phyloP scores from a whole-genome alignment of 495 filamentous ascomycete genomes.

The Aspergillus steynii region DNA sequence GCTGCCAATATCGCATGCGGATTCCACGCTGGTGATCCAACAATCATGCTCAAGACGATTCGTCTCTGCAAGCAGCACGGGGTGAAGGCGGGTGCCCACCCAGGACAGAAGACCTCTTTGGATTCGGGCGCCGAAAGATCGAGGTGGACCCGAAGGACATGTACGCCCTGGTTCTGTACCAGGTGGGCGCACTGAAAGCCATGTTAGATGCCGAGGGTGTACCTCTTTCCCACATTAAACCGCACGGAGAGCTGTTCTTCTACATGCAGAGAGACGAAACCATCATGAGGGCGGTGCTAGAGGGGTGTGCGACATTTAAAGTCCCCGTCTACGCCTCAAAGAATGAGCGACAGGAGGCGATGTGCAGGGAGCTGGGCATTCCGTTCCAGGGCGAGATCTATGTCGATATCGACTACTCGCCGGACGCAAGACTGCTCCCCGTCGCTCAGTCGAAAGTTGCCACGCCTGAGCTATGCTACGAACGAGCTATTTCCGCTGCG shows the following conservation, averaged over 20 bases:
- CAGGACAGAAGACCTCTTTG: conserved; percentile 1
- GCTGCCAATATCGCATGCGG: conserved; percentile 9
- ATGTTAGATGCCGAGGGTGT: conserved; percentile 1
- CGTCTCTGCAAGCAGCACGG: conserved; percentile 1
- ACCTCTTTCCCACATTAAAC: neutral
- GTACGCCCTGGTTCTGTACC: conserved; percentile 1
- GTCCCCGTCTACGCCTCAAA: neutral
- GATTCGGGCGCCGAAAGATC: conserved; percentile 3
- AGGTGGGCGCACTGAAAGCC: conserved; percentile 6
- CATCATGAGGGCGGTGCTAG: neutral
- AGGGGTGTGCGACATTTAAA: neutral
- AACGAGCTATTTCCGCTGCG: neutral
- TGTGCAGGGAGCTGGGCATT: neutral
- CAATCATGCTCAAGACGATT: conserved; percentile 5
- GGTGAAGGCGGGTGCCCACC: conserved; percentile 1
- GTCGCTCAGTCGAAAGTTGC: conserved; percentile 1
- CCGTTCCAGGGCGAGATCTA: neutral
- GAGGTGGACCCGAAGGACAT: neutral
- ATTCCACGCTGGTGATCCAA: conserved; percentile 8
- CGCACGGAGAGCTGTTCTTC: conserved; percentile 3
- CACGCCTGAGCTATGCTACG: conserved; percentile 2
- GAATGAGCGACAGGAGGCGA: neutral
- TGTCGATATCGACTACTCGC: neutral
- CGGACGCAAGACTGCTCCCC: neutral
- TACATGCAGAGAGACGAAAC: neutral